These are phyloP conservation scores for Amanita brunnescens DNA, from an alignment of 768 basidiomycete genomes.

Conservation along the genomic window DNA sequence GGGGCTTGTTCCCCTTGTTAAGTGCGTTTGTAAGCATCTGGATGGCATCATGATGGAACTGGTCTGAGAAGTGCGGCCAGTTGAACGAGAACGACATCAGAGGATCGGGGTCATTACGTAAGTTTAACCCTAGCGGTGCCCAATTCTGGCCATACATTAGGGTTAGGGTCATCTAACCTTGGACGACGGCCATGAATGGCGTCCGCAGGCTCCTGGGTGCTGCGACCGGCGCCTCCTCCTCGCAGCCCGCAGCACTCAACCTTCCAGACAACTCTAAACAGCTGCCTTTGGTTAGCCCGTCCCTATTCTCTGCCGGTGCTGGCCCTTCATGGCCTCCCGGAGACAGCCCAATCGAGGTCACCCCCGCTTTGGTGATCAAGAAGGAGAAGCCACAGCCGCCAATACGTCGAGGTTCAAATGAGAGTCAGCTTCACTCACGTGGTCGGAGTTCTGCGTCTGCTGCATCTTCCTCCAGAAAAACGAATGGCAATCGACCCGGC, in stretches of 20 bases:
- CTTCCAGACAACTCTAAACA: neutral
- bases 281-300: neutral
- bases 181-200: constrained; percentile 50
- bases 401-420: neutral
- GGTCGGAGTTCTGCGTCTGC: constrained; percentile 4
- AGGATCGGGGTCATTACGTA: constrained; percentile 8
- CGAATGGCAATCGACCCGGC: constrained; percentile 9
- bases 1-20: constrained; percentile 96
- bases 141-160: constrained; percentile 9
- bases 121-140: neutral
- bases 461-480: constrained; percentile 10
- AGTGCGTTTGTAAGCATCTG: constrained; percentile 95
- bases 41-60: constrained; percentile 93
- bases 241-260: constrained; percentile 2
- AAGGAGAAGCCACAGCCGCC: constrained; percentile 5
- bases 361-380: neutral
- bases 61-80: constrained; percentile 96
- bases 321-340: constrained; percentile 5
- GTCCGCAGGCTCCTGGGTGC: constrained; percentile 57
- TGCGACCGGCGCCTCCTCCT: constrained; percentile 16
- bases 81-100: constrained; percentile 85
- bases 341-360: neutral
- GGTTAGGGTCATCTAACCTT: constrained; percentile 13
- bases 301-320: neutral
- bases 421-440: neutral